Evolutionary conservation across 2,329 filamentous ascomycete species (phyloP).

Genomic region (Ophiostoma quercus): DNA sequence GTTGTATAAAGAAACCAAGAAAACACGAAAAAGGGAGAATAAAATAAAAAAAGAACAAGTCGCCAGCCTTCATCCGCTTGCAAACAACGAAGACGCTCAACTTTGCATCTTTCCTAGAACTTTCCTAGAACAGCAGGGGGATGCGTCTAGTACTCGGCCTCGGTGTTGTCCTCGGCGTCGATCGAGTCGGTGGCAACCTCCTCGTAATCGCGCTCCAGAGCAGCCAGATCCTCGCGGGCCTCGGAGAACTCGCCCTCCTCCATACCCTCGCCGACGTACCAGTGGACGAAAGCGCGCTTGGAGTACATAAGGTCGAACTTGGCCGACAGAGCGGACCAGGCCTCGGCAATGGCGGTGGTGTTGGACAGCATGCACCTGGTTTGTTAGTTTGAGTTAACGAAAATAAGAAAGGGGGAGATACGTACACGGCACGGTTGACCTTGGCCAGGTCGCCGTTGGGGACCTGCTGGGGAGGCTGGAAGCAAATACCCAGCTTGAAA

Average conservation of each 20-base stretch:
- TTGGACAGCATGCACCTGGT: constrained; percentile 93
- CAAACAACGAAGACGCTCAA: constrained; percentile 15
- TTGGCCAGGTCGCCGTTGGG: constrained; percentile 84
- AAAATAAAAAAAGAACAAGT: constrained; percentile 16
- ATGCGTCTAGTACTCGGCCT: constrained; percentile 77
- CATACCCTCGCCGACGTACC: constrained; percentile 99
- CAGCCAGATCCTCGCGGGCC: constrained; percentile 96
- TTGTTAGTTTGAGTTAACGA: constrained; percentile 23
- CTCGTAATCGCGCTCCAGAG: constrained; percentile 97
- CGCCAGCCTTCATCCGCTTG: constrained; percentile 18
- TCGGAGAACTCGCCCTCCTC: constrained; percentile 99
- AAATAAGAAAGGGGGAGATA: constrained; percentile 20
- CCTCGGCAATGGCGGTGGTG: constrained; percentile 97
- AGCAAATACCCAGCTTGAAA: constrained; percentile 99
- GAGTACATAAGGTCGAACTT: constrained; percentile 99
- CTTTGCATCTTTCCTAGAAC: neutral
- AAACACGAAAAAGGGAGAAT: constrained; percentile 18
- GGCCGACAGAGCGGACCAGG: constrained; percentile 90
- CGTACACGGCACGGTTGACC: constrained; percentile 96
- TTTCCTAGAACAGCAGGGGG: neutral
- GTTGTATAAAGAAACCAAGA: constrained; percentile 22
- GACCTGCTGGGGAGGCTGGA: constrained; percentile 76
- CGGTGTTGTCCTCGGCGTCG: constrained; percentile 75
- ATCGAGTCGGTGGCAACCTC: constrained; percentile 94
- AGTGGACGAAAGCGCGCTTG: constrained; percentile 99